phyloP scores from a whole-genome alignment of 225 moss, liverwort and hornwort species.

The Straminergon stramineum region DNA sequence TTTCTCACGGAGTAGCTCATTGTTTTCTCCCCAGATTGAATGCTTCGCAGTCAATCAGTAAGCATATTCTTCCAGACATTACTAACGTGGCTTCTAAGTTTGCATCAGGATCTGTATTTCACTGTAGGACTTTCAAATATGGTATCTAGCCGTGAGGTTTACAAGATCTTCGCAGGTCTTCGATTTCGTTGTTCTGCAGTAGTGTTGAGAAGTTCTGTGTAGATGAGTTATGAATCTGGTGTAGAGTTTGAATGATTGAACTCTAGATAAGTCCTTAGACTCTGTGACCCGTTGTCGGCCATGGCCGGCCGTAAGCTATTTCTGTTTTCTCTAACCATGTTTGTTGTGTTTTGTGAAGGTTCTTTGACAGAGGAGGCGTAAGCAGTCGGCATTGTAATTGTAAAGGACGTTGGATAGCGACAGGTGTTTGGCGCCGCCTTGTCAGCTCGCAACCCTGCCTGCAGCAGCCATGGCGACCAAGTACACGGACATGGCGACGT shows the following conservation, averaged over 20 bases:
- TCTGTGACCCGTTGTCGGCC: background rate
- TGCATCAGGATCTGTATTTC: background rate
- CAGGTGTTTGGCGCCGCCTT: background rate
- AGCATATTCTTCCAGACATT: background rate
- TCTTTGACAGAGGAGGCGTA: background rate
- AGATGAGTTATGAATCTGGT: background rate
- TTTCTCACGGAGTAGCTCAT: background rate
- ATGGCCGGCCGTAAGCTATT: background rate
- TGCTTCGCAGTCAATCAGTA: background rate
- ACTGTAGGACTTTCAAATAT: background rate
- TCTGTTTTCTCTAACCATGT: background rate
- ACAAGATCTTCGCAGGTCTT: background rate
- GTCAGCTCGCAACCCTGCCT: background rate
- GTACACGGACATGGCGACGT: slow-evolving; percentile 17
- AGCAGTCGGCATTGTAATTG: background rate
- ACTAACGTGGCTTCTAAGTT: background rate
- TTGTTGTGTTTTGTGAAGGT: slow-evolving; percentile 1
- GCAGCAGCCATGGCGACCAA: slow-evolving; percentile 36
- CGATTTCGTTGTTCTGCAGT: background rate
- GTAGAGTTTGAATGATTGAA: background rate
- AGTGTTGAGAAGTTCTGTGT: background rate
- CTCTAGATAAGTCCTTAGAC: background rate
- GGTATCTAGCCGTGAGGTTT: background rate
- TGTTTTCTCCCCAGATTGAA: background rate
- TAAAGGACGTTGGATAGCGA: background rate